A percentile compares a stretch with the other conserved stretches of the same genome.
Conservation (phyloP, 805 yeast species). For the Candida koratica region DNA sequence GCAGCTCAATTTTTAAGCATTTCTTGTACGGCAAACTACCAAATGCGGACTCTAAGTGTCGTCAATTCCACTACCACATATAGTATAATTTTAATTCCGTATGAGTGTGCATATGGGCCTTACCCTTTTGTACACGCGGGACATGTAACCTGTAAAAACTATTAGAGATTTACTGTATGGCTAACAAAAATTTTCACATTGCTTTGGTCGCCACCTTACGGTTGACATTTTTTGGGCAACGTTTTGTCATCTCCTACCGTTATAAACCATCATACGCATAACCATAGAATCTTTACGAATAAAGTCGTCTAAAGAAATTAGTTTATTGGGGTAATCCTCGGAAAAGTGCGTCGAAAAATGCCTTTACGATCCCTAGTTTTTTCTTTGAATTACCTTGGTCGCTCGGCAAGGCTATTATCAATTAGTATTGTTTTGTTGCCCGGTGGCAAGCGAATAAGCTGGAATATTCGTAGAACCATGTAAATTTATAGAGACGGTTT, state of each 20-base stretch:
- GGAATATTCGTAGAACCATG: too few relatives aligned
- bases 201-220: too few relatives aligned
- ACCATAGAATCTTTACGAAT: too few relatives aligned
- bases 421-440: too few relatives aligned
- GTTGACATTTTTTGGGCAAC: too few relatives aligned
- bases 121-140: constrained; percentile 2
- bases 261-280: too few relatives aligned
- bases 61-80: constrained; percentile 2
- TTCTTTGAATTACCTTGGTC: too few relatives aligned
- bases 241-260: too few relatives aligned
- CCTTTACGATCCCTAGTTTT: neutral
- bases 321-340: neutral
- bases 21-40: neutral
- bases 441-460: too few relatives aligned
- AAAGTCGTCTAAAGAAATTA: neutral
- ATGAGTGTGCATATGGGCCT: neutral
- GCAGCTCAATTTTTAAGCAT: neutral
- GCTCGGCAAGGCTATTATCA: too few relatives aligned
- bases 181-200: constrained; percentile 1
- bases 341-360: constrained; percentile 4
- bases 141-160: constrained; percentile 2
- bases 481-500: too few relatives aligned
- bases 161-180: constrained; percentile 1
- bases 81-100: constrained; percentile 2
- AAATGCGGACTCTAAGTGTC: constrained; percentile 1